Evolutionary conservation across 2,329 filamentous ascomycete genomes (phyloP), one percentile per base, ranked within the genome.

Genomic region (Albophoma yamanashiensis): DNA sequence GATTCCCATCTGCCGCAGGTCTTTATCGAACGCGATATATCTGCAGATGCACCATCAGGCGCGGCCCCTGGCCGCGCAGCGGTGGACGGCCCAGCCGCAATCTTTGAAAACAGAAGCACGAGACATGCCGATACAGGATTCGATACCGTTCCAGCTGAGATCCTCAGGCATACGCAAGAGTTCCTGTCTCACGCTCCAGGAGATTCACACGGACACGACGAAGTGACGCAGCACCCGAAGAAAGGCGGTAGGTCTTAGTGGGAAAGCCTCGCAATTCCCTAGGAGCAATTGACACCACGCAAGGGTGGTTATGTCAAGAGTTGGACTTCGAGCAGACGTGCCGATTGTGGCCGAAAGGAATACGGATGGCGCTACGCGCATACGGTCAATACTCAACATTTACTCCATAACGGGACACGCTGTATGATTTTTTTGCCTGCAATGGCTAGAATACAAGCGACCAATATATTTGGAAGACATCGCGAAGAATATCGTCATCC

Each of bases 71-170:
- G 39, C 34, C 42, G 52, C 17, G 43, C 58, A 9, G 59, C 50
- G 20, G 25, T 43, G 2, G 61, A 63, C 47, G 62, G 62, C 38
- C 56, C 60, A n/a, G 62, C 60, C 27, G 58, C 58, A 25, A 61
- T 61, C 25, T 65, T 59, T 40, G 60, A 58, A 42, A 62, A 64
- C 55, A 57, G 38, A 22, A 57, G 43, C 22, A 58, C 43, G 39
- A 50, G 62, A 45, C 57, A 47, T 4, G 43, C 31, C 27, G 60
- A 59, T 25, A 20, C 58, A 39, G 62, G 60, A 27, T 63, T 65
- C 34, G 63, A 64, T 27, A 53, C 62, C 4, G 58, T 62, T n/a
- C 62, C 64, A 8, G 61, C 59, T 15, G 61, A 60, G 2, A 50
- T 56, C 15, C 58, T 64, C 1, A 63, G 61, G 12, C 43, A 31